A percentile compares a stretch with the other conserved stretches of the same genome.
These are phyloP conservation scores for Collybia nuda DNA, from an alignment of 768 basidiomycete species.

Conservation along the genomic window DNA sequence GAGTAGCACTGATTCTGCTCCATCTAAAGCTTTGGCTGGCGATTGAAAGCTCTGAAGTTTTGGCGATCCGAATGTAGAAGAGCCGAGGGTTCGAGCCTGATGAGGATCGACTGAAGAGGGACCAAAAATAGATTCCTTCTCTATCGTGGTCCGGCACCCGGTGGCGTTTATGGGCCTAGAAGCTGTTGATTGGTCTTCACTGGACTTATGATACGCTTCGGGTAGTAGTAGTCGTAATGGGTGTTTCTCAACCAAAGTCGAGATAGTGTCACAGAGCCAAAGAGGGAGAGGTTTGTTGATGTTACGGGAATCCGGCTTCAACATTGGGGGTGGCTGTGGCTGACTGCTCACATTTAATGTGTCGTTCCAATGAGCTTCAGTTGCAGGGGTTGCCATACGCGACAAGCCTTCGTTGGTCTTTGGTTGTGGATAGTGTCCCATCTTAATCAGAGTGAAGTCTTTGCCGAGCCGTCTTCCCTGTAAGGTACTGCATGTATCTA, in stretches of 20 bases:
- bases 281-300: constrained; percentile 38
- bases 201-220: background rate
- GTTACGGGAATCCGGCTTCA: no score
- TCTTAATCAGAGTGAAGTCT: constrained; percentile 44
- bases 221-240: constrained; percentile 47
- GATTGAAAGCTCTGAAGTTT: background rate
- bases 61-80: constrained; percentile 1
- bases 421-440: constrained; percentile 17
- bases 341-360: background rate
- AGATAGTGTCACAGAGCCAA: constrained; percentile 59
- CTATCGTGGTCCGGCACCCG: background rate
- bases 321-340: no score
- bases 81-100: constrained; percentile 1
- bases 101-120: constrained; percentile 8
- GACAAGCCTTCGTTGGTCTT: background rate
- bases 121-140: constrained; percentile 17
- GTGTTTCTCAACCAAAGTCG: constrained; percentile 41
- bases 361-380: constrained; percentile 1
- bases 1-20: no score
- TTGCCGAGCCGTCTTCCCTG: constrained; percentile 33
- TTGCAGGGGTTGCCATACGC: background rate
- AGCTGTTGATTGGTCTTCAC: background rate
- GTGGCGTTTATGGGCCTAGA: background rate
- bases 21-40: background rate
- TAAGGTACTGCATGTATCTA: constrained; percentile 35